Percentiles rank a stretch among this genome's conserved stretches.
These are phyloP conservation scores for Trypanosoma boissoni DNA, from an alignment of 208 protist species.

Conservation along the genomic window DNA sequence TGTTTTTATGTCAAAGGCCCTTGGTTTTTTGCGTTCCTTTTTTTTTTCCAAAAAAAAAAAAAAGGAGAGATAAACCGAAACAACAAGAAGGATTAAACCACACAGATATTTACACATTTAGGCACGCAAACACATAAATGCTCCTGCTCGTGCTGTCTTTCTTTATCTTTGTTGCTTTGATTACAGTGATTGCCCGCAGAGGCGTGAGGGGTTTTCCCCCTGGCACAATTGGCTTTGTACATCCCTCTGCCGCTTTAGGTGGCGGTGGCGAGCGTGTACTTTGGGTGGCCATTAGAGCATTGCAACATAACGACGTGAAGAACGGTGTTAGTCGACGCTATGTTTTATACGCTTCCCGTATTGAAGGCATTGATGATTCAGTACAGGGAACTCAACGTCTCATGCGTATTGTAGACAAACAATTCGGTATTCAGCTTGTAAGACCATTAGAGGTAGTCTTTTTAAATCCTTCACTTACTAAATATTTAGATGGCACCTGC, in stretches of 20 bases:
- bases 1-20: not conserved
- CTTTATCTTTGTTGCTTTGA: not conserved
- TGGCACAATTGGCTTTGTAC: slow-evolving; percentile 86
- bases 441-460: slow-evolving; percentile 67
- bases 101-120: too few relatives aligned
- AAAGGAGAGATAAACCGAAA: too few relatives aligned
- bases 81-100: too few relatives aligned
- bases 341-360: slow-evolving; percentile 58
- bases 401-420: slow-evolving; percentile 32
- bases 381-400: slow-evolving; percentile 21
- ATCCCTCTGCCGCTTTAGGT: slow-evolving; percentile 87
- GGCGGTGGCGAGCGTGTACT: slow-evolving; percentile 97
- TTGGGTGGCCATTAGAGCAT: slow-evolving; percentile 83
- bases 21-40: not conserved
- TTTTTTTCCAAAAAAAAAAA: not conserved
- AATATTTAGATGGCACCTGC: slow-evolving; percentile 53
- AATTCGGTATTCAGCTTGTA: slow-evolving; percentile 67
- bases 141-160: not conserved
- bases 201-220: slow-evolving; percentile 20
- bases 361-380: slow-evolving; percentile 15
- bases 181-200: slow-evolving; percentile 1
- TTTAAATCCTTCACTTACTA: slow-evolving; percentile 38
- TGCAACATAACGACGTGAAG: slow-evolving; percentile 49
- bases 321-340: slow-evolving; percentile 40
- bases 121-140: too few relatives aligned